These are phyloP conservation scores for Neurospora sp. DNA, from an alignment of 495 filamentous ascomycete genomes.

Conservation along the genomic window DNA sequence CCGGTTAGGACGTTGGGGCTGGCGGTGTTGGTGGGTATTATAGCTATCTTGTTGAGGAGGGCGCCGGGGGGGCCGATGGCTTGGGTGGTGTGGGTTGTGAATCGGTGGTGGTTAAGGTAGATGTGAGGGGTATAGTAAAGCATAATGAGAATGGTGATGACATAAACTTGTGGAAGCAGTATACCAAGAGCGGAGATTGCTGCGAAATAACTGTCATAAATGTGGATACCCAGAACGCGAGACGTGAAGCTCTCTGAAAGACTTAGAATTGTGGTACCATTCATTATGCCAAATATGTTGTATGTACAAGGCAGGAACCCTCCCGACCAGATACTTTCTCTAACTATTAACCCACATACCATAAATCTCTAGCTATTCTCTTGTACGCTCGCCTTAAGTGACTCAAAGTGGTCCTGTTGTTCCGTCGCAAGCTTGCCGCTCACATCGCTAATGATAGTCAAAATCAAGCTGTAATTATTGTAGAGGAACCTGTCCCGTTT, in stretches of 20 bases:
- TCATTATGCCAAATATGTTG: neutral
- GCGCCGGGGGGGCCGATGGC: conserved; percentile 17
- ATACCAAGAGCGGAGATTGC: neutral
- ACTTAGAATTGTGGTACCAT: neutral
- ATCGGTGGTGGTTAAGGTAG: conserved; percentile 9
- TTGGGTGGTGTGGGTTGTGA: conserved; percentile 8
- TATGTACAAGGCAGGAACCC: neutral
- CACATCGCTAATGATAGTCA: conserved; percentile 83
- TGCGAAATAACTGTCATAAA: neutral
- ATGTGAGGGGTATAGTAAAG: neutral
- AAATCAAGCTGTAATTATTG: conserved; percentile 87
- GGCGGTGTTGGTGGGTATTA: conserved; percentile 51
- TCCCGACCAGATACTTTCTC: neutral
- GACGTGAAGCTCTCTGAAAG: neutral
- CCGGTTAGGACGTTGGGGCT: conserved; percentile 48
- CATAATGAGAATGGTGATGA: neutral
- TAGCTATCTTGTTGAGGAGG: conserved; percentile 34
- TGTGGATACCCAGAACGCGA: neutral
- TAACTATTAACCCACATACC: neutral
- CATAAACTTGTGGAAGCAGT: neutral
- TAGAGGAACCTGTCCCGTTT: conserved; percentile 81
- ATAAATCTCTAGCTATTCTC: conserved; percentile 21
- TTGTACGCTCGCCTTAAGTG: conserved; percentile 40
- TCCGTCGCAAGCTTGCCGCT: conserved; percentile 70
- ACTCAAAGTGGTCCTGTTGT: conserved; percentile 59